Percentiles rank a stretch among this genome's conserved stretches.
These are phyloP conservation scores for Cinnamomum chago DNA, from an alignment of 164 flowering plant genomes.

Conservation along the genomic window DNA sequence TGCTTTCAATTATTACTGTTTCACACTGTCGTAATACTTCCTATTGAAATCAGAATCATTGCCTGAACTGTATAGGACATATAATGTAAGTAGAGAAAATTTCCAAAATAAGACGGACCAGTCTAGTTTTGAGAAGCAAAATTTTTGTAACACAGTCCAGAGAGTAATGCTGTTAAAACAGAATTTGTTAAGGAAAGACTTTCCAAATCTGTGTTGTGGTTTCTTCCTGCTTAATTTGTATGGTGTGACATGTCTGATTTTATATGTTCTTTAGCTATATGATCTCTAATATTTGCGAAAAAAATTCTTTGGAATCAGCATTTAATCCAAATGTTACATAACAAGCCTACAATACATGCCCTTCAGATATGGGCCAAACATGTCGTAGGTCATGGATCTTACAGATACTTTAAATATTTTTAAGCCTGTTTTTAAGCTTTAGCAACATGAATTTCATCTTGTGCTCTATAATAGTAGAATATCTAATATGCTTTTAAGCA, in stretches of 20 bases:
- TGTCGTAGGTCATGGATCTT: neutral
- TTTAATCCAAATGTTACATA: slow-evolving; percentile 13
- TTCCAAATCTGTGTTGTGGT: neutral
- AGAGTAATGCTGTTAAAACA: too few relatives aligned
- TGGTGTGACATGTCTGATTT: slow-evolving; percentile 24
- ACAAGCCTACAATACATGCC: slow-evolving; percentile 25
- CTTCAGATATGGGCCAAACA: slow-evolving; percentile 20
- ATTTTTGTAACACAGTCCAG: too few relatives aligned
- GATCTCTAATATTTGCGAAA: slow-evolving; percentile 16
- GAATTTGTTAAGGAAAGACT: neutral
- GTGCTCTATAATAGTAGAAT: too few relatives aligned
- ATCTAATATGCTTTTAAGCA: too few relatives aligned
- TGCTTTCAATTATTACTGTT: too few relatives aligned
- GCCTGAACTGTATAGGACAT: too few relatives aligned
- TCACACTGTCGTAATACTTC: too few relatives aligned
- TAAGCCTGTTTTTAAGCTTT: slow-evolving; percentile 14
- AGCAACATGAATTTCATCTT: slow-evolving; percentile 12
- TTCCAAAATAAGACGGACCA: too few relatives aligned
- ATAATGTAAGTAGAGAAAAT: too few relatives aligned
- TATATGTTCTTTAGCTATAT: slow-evolving; percentile 13
- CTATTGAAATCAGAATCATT: too few relatives aligned
- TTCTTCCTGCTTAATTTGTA: slow-evolving; percentile 19
- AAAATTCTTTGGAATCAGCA: too few relatives aligned
- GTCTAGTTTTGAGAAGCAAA: too few relatives aligned
- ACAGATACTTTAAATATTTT: slow-evolving; percentile 20